A percentile compares a stretch with the other conserved stretches of the same genome.
Evolutionary conservation across 2,329 filamentous ascomycete genomes (phyloP).

Genomic region (Neofusicoccum kwambonambiense): DNA sequence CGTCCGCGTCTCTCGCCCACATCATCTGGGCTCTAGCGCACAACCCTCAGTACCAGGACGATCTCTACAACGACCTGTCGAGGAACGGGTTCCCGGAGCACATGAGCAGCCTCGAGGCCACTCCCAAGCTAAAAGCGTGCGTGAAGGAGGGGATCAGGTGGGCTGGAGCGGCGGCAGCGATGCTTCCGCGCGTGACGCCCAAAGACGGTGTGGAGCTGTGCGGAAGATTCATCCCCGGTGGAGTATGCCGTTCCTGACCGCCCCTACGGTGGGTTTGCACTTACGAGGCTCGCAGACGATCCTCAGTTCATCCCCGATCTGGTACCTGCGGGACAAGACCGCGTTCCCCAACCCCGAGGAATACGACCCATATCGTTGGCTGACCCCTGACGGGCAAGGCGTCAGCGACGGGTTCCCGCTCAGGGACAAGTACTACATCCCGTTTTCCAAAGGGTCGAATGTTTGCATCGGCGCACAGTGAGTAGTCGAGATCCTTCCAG

Average conservation of each 20-base stretch:
- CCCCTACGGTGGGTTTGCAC: background rate
- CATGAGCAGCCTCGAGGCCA: background rate
- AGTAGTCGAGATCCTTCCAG: background rate
- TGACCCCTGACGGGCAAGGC: background rate
- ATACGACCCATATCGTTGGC: conserved; percentile 6
- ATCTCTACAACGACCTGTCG: background rate
- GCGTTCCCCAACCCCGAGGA: conserved; percentile 1
- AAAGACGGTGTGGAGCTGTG: background rate
- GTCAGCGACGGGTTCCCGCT: background rate
- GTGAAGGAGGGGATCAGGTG: background rate
- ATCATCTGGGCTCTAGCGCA: conserved; percentile 3
- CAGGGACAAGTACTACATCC: conserved; percentile 5
- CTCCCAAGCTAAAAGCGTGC: background rate
- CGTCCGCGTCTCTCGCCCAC: background rate
- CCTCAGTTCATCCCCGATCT: conserved; percentile 3
- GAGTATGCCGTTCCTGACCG: background rate
- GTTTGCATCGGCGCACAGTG: conserved; percentile 6
- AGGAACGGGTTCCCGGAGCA: background rate
- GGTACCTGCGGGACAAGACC: conserved; percentile 7
- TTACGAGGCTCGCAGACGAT: background rate
- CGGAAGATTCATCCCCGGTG: background rate
- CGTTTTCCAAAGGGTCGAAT: conserved; percentile 3
- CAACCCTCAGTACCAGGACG: background rate
- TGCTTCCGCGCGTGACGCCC: background rate
- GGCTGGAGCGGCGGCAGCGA: background rate